Conservation (phyloP, 176 grass and related monocot species). For the Secale cereale region DNA sequence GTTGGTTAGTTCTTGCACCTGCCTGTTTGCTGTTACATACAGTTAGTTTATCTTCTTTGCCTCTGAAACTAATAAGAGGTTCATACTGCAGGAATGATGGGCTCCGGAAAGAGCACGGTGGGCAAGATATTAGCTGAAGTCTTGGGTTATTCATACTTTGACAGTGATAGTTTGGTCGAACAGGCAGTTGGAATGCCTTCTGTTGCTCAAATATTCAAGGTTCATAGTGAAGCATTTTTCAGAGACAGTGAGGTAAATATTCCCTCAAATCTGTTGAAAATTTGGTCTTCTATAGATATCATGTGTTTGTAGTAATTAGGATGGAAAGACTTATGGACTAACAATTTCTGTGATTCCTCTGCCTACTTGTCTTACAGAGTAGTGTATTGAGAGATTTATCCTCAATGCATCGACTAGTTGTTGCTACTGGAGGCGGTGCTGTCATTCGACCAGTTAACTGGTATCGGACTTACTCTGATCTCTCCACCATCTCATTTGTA, state of each 20-base stretch:
- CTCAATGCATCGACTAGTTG: conserved; percentile 74
- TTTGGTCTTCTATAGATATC: neutral
- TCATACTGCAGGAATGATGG: conserved; percentile 81
- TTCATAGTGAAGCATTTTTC: conserved; percentile 77
- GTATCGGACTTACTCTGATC: conserved; percentile 17
- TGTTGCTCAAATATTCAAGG: conserved; percentile 86
- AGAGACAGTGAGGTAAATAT: conserved; percentile 70
- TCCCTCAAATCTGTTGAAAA: neutral
- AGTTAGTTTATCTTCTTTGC: neutral
- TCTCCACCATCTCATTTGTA: neutral
- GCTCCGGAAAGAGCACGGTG: conserved; percentile 87
- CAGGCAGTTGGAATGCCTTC: conserved; percentile 80
- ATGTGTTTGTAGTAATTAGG: neutral
- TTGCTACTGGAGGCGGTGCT: conserved; percentile 78
- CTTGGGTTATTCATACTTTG: conserved; percentile 82
- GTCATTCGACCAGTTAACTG: conserved; percentile 76
- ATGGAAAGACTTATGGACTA: neutral
- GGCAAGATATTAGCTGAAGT: conserved; percentile 91
- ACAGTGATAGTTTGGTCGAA: conserved; percentile 92
- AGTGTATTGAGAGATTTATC: conserved; percentile 67
- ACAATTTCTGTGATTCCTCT: neutral
- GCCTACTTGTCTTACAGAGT: conserved; percentile 34
- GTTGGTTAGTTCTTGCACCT: conserved; percentile 60
- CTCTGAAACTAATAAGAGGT: conserved; percentile 8
- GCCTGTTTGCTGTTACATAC: neutral